A percentile compares a stretch with the other conserved stretches of the same genome.
These are phyloP conservation scores for Rhynchosporium agropyri DNA, from an alignment of 2,329 filamentous ascomycete genomes.

Conservation along the genomic window DNA sequence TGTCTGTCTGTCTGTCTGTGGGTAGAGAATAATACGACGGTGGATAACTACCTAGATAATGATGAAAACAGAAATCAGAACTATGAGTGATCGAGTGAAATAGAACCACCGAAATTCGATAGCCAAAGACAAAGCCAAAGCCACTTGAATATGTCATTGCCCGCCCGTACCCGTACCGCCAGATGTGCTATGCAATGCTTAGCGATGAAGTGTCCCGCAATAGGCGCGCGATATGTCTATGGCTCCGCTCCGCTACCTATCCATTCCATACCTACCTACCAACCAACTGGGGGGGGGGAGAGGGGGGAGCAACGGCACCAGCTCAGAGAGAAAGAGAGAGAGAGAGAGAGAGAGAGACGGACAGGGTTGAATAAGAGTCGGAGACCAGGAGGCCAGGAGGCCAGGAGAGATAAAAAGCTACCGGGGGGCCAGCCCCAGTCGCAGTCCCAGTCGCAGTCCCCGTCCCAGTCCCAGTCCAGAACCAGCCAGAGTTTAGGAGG, in stretches of 20 bases:
- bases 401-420: no score
- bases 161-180: not conserved
- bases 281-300: not conserved
- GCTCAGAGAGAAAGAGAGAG: not conserved
- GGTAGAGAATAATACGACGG: no score
- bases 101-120: no score
- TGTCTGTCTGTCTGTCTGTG: no score
- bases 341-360: not conserved
- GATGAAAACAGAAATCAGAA: not conserved
- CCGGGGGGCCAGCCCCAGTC: no score
- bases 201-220: slow-evolving; percentile 38
- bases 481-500: not conserved
- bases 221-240: slow-evolving; percentile 39
- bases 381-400: not conserved
- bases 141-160: not conserved
- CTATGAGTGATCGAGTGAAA: not conserved
- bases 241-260: slow-evolving; percentile 19
- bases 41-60: not conserved
- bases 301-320: slow-evolving; percentile 14
- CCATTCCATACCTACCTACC: not conserved
- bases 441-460: no score
- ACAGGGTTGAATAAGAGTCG: not conserved
- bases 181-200: slow-evolving; percentile 17
- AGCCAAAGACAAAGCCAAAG: not conserved
- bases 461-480: not conserved